Percentiles rank a stretch among this genome's conserved stretches.
Evolutionary conservation across 2,329 filamentous ascomycete species (phyloP).

Genomic region (Cucurbitaria berberidis): DNA sequence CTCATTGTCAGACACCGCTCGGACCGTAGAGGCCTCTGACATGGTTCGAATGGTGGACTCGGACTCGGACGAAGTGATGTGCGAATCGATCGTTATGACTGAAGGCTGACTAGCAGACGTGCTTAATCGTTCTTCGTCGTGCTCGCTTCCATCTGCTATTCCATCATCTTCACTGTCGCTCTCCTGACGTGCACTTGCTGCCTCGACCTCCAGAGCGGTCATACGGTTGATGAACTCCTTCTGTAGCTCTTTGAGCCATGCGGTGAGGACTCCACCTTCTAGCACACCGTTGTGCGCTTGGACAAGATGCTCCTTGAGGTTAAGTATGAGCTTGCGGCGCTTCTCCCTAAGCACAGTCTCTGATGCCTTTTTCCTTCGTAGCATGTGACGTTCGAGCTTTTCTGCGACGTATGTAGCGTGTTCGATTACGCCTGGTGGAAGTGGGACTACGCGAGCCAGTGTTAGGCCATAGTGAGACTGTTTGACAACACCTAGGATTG

Average conservation of each 20-base stretch:
- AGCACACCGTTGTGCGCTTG: conserved; percentile 71
- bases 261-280: conserved; percentile 66
- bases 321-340: conserved; percentile 75
- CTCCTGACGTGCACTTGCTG: conserved; percentile 15
- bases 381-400: conserved; percentile 64
- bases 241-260: conserved; percentile 72
- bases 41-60: conserved; percentile 17
- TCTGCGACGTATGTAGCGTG: conserved; percentile 71
- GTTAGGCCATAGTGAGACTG: conserved; percentile 84
- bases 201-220: conserved; percentile 66
- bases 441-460: conserved; percentile 74
- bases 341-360: conserved; percentile 64
- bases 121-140: conserved; percentile 16
- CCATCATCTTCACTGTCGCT: conserved; percentile 22
- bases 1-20: conserved; percentile 37
- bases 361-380: conserved; percentile 65
- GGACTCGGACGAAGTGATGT: conserved; percentile 17
- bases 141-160: conserved; percentile 15
- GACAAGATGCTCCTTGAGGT: conserved; percentile 72
- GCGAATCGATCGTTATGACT: conserved; percentile 30
- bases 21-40: conserved; percentile 29
- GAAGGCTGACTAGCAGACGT: conserved; percentile 25
- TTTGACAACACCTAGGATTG: conserved; percentile 72
- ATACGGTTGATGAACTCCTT: conserved; percentile 76
- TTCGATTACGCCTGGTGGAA: conserved; percentile 71